These are phyloP conservation scores for Lentinula detonsa DNA, from an alignment of 768 basidiomycete species.

Conservation along the genomic window DNA sequence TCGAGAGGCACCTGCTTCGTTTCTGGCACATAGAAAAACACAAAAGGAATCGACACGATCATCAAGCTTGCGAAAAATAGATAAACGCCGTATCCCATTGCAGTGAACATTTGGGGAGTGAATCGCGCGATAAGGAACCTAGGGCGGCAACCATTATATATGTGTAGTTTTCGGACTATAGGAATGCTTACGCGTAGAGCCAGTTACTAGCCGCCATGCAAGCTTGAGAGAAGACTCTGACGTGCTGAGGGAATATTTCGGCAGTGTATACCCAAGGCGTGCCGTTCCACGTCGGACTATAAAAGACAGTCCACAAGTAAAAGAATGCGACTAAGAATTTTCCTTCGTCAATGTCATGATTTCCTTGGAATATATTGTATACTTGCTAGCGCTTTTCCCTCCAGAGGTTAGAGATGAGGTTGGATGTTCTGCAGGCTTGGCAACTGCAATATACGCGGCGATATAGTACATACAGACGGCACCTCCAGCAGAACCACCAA, in stretches of 20 bases:
- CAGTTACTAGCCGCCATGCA: constrained; percentile 31
- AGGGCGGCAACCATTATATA: neutral
- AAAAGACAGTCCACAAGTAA: constrained; percentile 32
- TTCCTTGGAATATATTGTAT: neutral
- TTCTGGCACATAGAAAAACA: constrained; percentile 32
- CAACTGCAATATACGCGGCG: constrained; percentile 36
- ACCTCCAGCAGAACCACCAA: constrained; percentile 34
- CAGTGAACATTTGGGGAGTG: constrained; percentile 31
- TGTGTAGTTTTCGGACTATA: neutral
- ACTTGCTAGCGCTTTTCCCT: constrained; percentile 25
- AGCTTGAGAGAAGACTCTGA: constrained; percentile 30
- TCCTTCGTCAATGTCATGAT: neutral
- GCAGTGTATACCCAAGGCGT: constrained; percentile 40
- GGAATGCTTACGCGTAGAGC: constrained; percentile 4
- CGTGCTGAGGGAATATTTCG: constrained; percentile 35
- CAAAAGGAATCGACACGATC: constrained; percentile 25
- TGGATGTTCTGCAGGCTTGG: constrained; percentile 19
- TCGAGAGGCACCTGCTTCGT: constrained; percentile 35
- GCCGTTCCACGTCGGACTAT: constrained; percentile 36
- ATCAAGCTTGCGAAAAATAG: constrained; percentile 29
- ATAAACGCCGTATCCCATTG: constrained; percentile 32
- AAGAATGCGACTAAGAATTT: constrained; percentile 22
- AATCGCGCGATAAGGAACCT: constrained; percentile 28
- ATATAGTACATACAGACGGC: constrained; percentile 37
- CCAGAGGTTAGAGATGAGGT: constrained; percentile 15